phyloP scores from a whole-genome alignment of 495 filamentous ascomycete genomes.

The Talaromyces wortmannii region DNA sequence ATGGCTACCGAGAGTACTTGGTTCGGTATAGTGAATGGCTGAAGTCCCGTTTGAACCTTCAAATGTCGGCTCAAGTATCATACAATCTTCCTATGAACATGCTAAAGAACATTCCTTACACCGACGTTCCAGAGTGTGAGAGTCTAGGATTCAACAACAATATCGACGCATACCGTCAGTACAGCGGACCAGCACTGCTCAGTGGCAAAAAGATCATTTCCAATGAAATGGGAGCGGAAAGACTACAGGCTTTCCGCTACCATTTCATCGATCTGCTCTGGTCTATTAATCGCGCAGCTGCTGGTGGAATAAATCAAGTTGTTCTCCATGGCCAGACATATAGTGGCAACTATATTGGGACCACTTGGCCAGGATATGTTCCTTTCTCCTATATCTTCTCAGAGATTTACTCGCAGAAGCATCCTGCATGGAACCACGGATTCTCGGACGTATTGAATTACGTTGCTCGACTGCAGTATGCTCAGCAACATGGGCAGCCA shows the following conservation, averaged over 20 bases:
- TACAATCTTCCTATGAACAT: conserved; percentile 45
- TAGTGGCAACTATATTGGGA: conserved; percentile 28
- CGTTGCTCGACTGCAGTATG: conserved; percentile 25
- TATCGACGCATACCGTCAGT: conserved; percentile 40
- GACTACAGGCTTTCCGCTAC: conserved; percentile 19
- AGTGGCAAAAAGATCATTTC: conserved; percentile 30
- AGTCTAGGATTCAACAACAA: conserved; percentile 29
- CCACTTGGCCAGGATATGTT: conserved; percentile 43
- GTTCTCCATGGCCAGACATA: conserved; percentile 41
- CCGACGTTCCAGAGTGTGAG: conserved; percentile 42
- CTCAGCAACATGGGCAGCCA: conserved; percentile 30
- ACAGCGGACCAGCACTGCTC: conserved; percentile 34
- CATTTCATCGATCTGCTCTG: conserved; percentile 17
- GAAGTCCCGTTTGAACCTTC: conserved; percentile 16
- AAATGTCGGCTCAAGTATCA: conserved; percentile 37
- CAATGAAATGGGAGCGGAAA: conserved; percentile 28
- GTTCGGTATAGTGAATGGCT: conserved; percentile 23
- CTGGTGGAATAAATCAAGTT: conserved; percentile 37
- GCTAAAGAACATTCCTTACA: conserved; percentile 27
- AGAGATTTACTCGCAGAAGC: conserved; percentile 32
- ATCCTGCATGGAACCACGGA: conserved; percentile 35
- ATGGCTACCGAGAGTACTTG: conserved; percentile 29
- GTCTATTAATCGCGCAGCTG: conserved; percentile 23
- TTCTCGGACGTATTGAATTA: conserved; percentile 32
- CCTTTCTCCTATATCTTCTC: conserved; percentile 35